Evolutionary conservation across 2,329 filamentous ascomycete species (phyloP), one percentile per base, ranked within the genome.

Genomic region (Didymella arachidicola): DNA sequence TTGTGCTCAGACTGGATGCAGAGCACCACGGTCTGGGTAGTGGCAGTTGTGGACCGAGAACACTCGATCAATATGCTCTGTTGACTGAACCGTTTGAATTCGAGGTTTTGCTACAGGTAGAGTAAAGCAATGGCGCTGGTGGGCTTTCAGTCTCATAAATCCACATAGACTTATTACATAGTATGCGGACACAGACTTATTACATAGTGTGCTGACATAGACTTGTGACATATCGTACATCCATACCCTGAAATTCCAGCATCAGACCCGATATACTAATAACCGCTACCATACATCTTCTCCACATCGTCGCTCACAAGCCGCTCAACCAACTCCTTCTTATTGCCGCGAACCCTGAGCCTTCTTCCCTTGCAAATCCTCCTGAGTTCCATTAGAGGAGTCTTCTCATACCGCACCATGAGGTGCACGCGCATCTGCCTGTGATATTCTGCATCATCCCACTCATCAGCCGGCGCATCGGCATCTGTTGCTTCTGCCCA

Each of bases 1-100:
- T 84, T 36, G 72, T 88, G 29, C 77, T 89, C 2, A 78, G 85
- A 53, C 66, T 89, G 56, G 87, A 89, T 74, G 86, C 82, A 78
- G 79, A 77, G 62, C 86, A 89, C 72, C 86, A 89, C 69, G 87
- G 87, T 0, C 65, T 89, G 30, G 87, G 87, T 0, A 87, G 84
- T 10, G 87, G 82, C 7, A 86, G 83, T 48, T 89, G 87, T 72
- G 87, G 87, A 25, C 86, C 86, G 0, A 81, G 81, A 55, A 79
- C 78, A 11, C 54, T 79, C 47, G 74, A 77, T 12, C 53, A 79
- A 65, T 79, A 81, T 71, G 71, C 71, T 18, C 59, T 80, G 34
- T 58, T 76, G 45, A 75, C 72, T 6, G 64, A 67, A 60, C 60
- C 68, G 1, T 80, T 80, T 66, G 73, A 78, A 56, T 80, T 75